phyloP scores from a whole-genome alignment of 352 stramenopile genomes.

The Globisporangium cylindrosporum region DNA sequence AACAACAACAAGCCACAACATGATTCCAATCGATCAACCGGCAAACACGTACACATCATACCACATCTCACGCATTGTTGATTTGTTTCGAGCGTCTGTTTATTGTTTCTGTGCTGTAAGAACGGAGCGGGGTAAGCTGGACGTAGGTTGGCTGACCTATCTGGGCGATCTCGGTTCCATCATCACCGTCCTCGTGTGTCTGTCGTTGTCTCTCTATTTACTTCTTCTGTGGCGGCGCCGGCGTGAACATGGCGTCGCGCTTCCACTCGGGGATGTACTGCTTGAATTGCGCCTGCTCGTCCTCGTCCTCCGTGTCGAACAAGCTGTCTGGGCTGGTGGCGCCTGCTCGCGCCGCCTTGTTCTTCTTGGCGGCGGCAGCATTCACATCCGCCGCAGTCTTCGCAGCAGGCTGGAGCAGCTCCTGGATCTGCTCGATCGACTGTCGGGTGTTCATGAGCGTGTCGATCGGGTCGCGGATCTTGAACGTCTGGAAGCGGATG shows the following conservation, averaged over 20 bases:
- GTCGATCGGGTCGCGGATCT: constrained; percentile 79
- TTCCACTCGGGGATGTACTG: constrained; percentile 85
- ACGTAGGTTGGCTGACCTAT: neutral
- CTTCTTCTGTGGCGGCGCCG: constrained; percentile 54
- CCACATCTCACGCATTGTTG: neutral
- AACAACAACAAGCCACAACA: neutral
- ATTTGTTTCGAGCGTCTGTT: constrained; percentile 1
- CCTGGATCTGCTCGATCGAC: constrained; percentile 57
- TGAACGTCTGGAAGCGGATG: constrained; percentile 86
- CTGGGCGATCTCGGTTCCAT: neutral
- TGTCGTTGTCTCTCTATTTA: constrained; percentile 15
- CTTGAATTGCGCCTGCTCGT: constrained; percentile 66
- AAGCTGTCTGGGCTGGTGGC: constrained; percentile 43
- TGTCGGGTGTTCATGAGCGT: constrained; percentile 81
- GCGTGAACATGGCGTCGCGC: constrained; percentile 70
- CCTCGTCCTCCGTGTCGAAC: constrained; percentile 59
- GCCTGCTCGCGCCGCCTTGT: constrained; percentile 34
- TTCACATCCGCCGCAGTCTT: constrained; percentile 26
- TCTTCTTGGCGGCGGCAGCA: constrained; percentile 24
- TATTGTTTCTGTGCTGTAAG: neutral
- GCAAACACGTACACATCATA: neutral
- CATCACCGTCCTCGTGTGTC: neutral
- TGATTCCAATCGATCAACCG: neutral
- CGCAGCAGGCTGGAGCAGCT: constrained; percentile 46
- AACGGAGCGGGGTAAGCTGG: neutral